phyloP scores from a whole-genome alignment of 495 filamentous ascomycete species.

The Pyrenopolyporus hunteri region DNA sequence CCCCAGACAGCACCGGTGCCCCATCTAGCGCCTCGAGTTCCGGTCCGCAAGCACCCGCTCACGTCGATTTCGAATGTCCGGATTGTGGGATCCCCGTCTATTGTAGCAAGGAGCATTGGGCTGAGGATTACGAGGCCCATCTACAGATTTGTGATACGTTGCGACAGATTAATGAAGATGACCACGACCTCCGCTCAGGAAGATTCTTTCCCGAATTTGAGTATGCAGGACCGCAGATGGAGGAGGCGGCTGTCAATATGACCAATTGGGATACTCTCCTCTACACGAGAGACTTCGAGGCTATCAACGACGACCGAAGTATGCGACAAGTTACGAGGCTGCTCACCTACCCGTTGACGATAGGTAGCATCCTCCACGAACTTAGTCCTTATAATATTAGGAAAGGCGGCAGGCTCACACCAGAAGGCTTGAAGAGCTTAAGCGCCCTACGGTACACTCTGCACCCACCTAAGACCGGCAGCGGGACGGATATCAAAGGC shows the following conservation, averaged over 20 bases:
- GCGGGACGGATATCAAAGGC: slow-evolving; percentile 74
- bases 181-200: slow-evolving; percentile 90
- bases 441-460: slow-evolving; percentile 91
- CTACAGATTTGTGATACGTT: slow-evolving; percentile 90
- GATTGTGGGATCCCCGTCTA: slow-evolving; percentile 95
- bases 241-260: slow-evolving; percentile 93
- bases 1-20: slow-evolving; percentile 66
- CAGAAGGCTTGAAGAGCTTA: slow-evolving; percentile 89
- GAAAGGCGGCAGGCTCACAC: slow-evolving; percentile 72
- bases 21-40: slow-evolving; percentile 52
- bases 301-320: slow-evolving; percentile 83
- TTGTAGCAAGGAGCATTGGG: slow-evolving; percentile 93
- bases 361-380: slow-evolving; percentile 90
- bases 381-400: slow-evolving; percentile 87
- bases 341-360: slow-evolving; percentile 90
- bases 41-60: slow-evolving; percentile 66
- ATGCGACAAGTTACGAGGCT: slow-evolving; percentile 91
- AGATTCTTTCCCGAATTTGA: slow-evolving; percentile 93
- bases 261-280: slow-evolving; percentile 98
- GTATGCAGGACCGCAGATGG: slow-evolving; percentile 85
- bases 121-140: slow-evolving; percentile 90
- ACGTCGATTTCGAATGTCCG: slow-evolving; percentile 91
- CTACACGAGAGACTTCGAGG: slow-evolving; percentile 85
- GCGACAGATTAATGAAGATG: slow-evolving; percentile 93
- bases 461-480: slow-evolving; percentile 82